Base-by-base conservation (phyloP, 2,329 filamentous ascomycete genomes). In the Thermothelomyces thermophilus region DNA sequence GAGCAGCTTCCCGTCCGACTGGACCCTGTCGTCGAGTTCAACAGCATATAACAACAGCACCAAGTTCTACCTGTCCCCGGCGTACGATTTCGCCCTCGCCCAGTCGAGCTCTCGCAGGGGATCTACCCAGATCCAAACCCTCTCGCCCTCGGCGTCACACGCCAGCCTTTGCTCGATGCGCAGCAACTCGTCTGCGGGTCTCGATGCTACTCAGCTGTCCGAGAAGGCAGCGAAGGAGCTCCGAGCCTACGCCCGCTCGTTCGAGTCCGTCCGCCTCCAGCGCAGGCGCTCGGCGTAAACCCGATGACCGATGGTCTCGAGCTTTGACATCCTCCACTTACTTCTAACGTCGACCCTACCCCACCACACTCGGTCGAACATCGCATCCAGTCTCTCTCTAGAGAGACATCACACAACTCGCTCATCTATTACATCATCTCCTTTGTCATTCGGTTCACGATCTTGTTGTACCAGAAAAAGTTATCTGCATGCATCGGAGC, bases 161-260 rank as follows among this genome's bases (percentile, higher is more conserved):
- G 86, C 85, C 60, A 94, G 88, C 63, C 79, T 95, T 47, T 87
- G 83, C 64, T 95, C 89, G 24, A 79, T 90, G 62, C 79, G 80
- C 58, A 87, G 83, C 67, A 75, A 72, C 46, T 68, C 76, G 22
- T 79, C 78, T 50, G 70, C 72, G 48, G 67, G 67, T 44, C 74
- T 74, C 59, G 79, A 81, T 50, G 66, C 70, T 19, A 67, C 66
- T 37, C 74, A 78, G 41, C 73, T 95, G 56, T 90, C 89, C 3
- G 83, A 87, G 57, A 85, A 86, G 67, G 84, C 87, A 24, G 82
- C 82, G 61, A 83, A 80, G 67, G 89, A 95, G 66, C 79, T 96
- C 31, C 82, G 84, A 64, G 84, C 86, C 58, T 96, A 96, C 68
- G 87, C 87, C 58, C 87, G 85, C 64, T 89, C 86, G 2, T 95